Evolutionary conservation across 768 basidiomycete species (phyloP).

Genomic region (Naganishia friedmannii): DNA sequence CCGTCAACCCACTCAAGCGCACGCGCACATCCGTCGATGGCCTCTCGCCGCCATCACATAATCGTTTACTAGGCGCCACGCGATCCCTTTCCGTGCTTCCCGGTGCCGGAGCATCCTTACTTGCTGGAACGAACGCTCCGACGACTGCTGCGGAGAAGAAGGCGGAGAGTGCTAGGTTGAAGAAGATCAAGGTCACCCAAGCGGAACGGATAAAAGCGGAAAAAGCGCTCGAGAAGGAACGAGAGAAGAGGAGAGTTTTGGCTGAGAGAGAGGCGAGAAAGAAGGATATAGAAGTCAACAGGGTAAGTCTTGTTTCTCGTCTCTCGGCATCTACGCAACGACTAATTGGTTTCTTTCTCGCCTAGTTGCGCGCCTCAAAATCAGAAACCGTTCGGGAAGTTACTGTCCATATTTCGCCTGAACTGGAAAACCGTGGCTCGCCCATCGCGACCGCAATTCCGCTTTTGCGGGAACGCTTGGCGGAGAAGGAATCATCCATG

Average conservation of each 20-base stretch:
- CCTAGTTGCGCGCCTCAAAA: slow-evolving; percentile 14
- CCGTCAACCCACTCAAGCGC: not conserved
- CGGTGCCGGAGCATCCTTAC: too few relatives aligned
- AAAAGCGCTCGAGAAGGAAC: slow-evolving; percentile 18
- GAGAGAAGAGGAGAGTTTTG: slow-evolving; percentile 9
- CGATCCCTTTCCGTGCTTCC: slow-evolving; percentile 10
- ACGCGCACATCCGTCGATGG: slow-evolving; percentile 10
- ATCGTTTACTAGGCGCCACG: not conserved
- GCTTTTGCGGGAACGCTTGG: slow-evolving; percentile 18
- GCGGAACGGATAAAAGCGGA: slow-evolving; percentile 18
- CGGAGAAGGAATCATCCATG: slow-evolving; percentile 9
- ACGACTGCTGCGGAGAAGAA: slow-evolving; percentile 10
- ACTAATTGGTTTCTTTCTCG: not conserved
- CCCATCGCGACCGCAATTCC: slow-evolving; percentile 16
- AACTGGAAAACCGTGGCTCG: slow-evolving; percentile 2
- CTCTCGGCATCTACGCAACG: not conserved
- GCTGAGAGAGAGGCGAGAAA: slow-evolving; percentile 15
- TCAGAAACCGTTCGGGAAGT: slow-evolving; percentile 27
- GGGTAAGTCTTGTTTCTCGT: slow-evolving; percentile 8
- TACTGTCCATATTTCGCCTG: slow-evolving; percentile 23
- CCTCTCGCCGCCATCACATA: not conserved
- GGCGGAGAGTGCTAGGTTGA: slow-evolving; percentile 7
- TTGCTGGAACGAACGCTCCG: not conserved
- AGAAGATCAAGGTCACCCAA: not conserved
- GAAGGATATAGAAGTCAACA: slow-evolving; percentile 26